Evolutionary conservation across 495 filamentous ascomycete species (phyloP).

Genomic region (Echria macrotheca): DNA sequence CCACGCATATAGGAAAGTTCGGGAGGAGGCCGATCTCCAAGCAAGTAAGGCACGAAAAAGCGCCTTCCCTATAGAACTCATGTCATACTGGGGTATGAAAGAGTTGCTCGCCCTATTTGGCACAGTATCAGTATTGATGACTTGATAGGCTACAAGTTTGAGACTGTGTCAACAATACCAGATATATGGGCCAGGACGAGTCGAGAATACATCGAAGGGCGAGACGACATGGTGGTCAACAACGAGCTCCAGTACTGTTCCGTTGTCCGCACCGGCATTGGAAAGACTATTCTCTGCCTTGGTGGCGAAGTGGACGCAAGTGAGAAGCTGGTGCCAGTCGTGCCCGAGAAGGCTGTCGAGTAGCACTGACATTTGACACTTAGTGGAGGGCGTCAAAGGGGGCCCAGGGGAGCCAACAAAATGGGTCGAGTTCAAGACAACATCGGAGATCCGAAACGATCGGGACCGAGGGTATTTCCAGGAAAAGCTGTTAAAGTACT

Average conservation of each 20-base stretch:
- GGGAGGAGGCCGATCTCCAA: conserved; percentile 52
- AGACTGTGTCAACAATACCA: conserved; percentile 72
- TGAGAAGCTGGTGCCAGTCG: too few species aligned
- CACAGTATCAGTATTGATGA: conserved; percentile 61
- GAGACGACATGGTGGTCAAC: conserved; percentile 64
- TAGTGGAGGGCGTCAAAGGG: too few species aligned
- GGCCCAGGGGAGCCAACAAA: conserved; percentile 65
- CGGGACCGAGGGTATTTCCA: conserved; percentile 71
- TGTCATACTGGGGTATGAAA: conserved; percentile 55
- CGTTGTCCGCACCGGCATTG: conserved; percentile 80
- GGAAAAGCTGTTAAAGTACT: conserved; percentile 87
- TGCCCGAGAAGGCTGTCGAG: too few species aligned
- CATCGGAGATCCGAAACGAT: conserved; percentile 58
- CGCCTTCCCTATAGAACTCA: conserved; percentile 33
- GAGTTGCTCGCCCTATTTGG: conserved; percentile 90
- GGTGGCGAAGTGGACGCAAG: conserved; percentile 95
- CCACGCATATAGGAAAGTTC: conserved; percentile 58
- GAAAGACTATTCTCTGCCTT: conserved; percentile 62
- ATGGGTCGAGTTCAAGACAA: conserved; percentile 95
- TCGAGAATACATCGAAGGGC: conserved; percentile 70
- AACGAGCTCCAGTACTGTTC: conserved; percentile 94
- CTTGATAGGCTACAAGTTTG: conserved; percentile 85
- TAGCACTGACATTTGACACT: too few species aligned
- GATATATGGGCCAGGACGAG: conserved; percentile 63
- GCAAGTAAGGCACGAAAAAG: conserved; percentile 53